Conservation (phyloP, 371 early-diverging fungal species). For the Actinomortierella wolfii region DNA sequence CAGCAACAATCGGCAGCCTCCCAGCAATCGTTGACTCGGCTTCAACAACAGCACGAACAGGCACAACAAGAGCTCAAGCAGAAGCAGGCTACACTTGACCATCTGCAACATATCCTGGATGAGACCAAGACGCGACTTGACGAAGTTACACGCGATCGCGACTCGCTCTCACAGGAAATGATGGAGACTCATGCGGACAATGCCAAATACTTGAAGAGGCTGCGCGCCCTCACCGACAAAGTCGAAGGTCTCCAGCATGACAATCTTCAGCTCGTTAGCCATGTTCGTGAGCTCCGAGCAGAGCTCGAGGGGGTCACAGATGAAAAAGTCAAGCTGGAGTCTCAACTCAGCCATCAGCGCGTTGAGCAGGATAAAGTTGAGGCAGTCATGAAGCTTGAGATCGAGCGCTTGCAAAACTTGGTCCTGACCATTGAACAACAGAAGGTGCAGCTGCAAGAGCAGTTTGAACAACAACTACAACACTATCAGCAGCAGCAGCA, state of each 20-base stretch:
- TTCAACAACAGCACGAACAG: constrained; percentile 29
- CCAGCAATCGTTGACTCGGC: constrained; percentile 16
- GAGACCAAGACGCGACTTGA: constrained; percentile 13
- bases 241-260: constrained; percentile 28
- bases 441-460: constrained; percentile 21
- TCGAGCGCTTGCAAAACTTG: constrained; percentile 25
- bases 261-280: constrained; percentile 32
- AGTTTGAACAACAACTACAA: constrained; percentile 12
- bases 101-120: constrained; percentile 5
- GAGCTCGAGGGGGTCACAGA: constrained; percentile 9
- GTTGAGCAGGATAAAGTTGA: constrained; percentile 19
- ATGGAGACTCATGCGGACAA: constrained; percentile 28
- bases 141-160: constrained; percentile 26
- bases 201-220: constrained; percentile 29
- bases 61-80: constrained; percentile 14
- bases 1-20: constrained; percentile 21
- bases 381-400: constrained; percentile 18
- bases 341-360: constrained; percentile 13
- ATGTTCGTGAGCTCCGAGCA: constrained; percentile 23
- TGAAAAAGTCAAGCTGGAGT: constrained; percentile 5
- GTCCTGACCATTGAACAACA: constrained; percentile 27
- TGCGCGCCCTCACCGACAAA: constrained; percentile 15
- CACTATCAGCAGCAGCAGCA: constrained; percentile 22
- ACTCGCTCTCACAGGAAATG: constrained; percentile 36
- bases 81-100: constrained; percentile 5